A percentile compares a stretch with the other conserved stretches of the same genome.
These are phyloP conservation scores for Letharia lupina DNA, from an alignment of 495 filamentous ascomycete species.

Conservation along the genomic window DNA sequence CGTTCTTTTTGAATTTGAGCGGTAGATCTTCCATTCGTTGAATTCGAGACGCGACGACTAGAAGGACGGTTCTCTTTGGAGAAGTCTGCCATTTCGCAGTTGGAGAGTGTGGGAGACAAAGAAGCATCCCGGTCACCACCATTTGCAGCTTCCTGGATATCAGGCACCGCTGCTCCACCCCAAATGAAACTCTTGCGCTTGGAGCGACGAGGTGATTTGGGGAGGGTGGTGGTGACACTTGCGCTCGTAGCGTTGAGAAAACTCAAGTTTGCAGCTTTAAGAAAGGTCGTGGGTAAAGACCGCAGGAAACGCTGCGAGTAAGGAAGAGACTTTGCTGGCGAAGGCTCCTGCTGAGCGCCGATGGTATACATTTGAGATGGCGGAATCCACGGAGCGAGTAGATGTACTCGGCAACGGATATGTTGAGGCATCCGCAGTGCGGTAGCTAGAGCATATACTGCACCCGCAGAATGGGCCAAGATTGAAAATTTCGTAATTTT, in stretches of 20 bases:
- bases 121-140: constrained; percentile 4
- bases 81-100: background rate
- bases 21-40: constrained; percentile 8
- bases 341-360: constrained; percentile 61
- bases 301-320: constrained; percentile 87
- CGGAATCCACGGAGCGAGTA: constrained; percentile 95
- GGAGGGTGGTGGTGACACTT: constrained; percentile 75
- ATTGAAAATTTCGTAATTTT: constrained; percentile 96
- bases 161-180: constrained; percentile 34
- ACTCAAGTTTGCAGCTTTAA: constrained; percentile 88
- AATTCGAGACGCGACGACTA: background rate
- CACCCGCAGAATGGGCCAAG: constrained; percentile 93
- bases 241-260: constrained; percentile 90
- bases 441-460: constrained; percentile 94
- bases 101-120: background rate
- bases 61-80: constrained; percentile 17
- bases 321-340: constrained; percentile 75
- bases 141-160: constrained; percentile 2
- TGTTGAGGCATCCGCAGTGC: constrained; percentile 93
- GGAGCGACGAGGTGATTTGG: constrained; percentile 56
- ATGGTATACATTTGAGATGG: constrained; percentile 90
- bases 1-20: constrained; percentile 50
- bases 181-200: constrained; percentile 49
- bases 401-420: constrained; percentile 88
- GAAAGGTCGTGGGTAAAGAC: constrained; percentile 79